A percentile compares a stretch with the other conserved stretches of the same genome.
Conservation (phyloP, 1,284 basidiomycete species). For the Schizophyllum commune region DNA sequence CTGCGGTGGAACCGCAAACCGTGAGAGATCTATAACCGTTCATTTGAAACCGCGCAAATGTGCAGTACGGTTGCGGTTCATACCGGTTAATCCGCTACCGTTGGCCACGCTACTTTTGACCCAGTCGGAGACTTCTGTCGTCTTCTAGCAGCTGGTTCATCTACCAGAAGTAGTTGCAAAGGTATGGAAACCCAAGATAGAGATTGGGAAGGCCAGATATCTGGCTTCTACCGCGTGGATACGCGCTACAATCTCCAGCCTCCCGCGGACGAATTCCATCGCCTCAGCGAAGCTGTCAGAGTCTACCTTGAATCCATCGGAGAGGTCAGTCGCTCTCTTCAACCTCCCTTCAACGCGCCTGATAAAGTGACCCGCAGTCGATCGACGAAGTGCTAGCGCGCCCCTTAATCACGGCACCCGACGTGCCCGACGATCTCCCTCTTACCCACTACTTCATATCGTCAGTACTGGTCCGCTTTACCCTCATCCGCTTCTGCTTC, state of each 20-base stretch:
- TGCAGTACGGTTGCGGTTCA: no score
- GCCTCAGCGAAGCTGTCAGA: slow-evolving; percentile 11
- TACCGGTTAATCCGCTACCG: no score
- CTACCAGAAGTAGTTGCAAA: no score
- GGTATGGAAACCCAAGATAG: slow-evolving; percentile 2
- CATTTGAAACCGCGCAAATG: no score
- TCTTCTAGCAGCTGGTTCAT: no score
- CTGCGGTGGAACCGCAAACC: no score
- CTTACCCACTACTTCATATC: slow-evolving; percentile 51
- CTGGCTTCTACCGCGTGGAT: slow-evolving; percentile 14
- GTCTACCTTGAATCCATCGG: background rate
- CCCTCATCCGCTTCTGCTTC: background rate
- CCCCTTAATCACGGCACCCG: background rate
- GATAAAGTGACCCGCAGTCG: background rate
- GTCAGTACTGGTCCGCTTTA: slow-evolving; percentile 25
- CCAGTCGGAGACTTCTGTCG: no score
- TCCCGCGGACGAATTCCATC: slow-evolving; percentile 16
- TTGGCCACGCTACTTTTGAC: no score
- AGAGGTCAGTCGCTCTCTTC: background rate
- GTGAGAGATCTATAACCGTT: no score
- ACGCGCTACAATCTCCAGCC: slow-evolving; percentile 25
- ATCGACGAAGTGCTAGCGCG: background rate
- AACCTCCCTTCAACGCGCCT: background rate
- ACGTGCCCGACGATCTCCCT: slow-evolving; percentile 28
- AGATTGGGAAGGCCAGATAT: slow-evolving; percentile 6